phyloP scores from a whole-genome alignment of 176 grass and related monocot species.

The Saccharum officinarum region DNA sequence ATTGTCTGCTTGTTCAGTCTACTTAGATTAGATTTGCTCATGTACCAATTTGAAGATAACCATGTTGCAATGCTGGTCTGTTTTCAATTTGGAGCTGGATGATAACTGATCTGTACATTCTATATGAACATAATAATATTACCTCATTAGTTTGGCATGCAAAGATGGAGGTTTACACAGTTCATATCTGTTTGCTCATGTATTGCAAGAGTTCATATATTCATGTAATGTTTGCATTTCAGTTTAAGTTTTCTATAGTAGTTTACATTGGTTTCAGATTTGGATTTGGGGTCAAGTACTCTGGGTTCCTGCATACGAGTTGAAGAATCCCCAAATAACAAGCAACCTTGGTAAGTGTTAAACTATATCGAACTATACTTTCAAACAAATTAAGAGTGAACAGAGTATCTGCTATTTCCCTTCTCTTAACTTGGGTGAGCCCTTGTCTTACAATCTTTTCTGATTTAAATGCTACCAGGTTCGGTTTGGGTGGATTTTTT shows the following conservation, averaged over 20 bases:
- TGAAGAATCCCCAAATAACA: conserved; percentile 35
- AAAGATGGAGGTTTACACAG: neutral
- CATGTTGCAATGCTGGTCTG: neutral
- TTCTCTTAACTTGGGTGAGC: neutral
- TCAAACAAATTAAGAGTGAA: neutral
- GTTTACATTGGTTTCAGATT: conserved; percentile 38
- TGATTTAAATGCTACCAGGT: conserved; percentile 23
- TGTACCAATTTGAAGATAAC: neutral
- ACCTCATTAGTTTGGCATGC: neutral
- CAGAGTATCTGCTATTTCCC: neutral
- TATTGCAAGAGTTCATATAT: neutral
- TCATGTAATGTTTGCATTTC: neutral
- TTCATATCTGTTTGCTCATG: neutral
- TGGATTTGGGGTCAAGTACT: conserved; percentile 58
- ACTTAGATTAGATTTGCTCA: neutral
- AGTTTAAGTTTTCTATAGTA: neutral
- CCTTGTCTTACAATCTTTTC: neutral
- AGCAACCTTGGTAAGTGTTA: conserved; percentile 26
- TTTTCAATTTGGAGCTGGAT: neutral
- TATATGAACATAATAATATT: no score
- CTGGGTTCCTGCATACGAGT: conserved; percentile 38
- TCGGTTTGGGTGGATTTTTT: conserved; percentile 29
- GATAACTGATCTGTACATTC: neutral
- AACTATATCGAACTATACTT: conserved; percentile 14
- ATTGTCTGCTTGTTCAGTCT: neutral